Conservation (phyloP, 805 yeast species). For the Hanseniaspora guilliermondii region DNA sequence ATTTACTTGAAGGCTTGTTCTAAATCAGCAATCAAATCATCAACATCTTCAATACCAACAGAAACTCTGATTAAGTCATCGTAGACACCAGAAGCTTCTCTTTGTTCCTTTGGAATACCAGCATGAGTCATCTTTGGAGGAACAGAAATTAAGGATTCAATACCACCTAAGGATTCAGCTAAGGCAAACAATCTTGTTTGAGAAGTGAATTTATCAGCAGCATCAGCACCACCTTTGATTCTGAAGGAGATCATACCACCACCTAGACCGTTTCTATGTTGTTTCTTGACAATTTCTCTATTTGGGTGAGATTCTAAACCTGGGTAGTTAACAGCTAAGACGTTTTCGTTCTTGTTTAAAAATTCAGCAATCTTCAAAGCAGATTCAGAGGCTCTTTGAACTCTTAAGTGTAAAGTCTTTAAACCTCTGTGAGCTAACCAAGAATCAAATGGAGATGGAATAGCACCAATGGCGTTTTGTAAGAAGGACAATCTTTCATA, state of each 20-base stretch:
- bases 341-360: slow-evolving; percentile 38
- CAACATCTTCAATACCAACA: slow-evolving; percentile 77
- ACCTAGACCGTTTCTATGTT: slow-evolving; percentile 75
- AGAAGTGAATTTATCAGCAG: slow-evolving; percentile 62
- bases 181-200: slow-evolving; percentile 65
- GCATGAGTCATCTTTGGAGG: slow-evolving; percentile 91
- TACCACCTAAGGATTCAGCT: slow-evolving; percentile 86
- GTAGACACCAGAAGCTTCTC: slow-evolving; percentile 68
- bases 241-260: slow-evolving; percentile 89
- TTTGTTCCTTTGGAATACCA: slow-evolving; percentile 66
- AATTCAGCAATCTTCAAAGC: slow-evolving; percentile 62
- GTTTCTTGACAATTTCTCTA: slow-evolving; percentile 51
- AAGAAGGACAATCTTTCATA: slow-evolving; percentile 58
- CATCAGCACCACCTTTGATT: slow-evolving; percentile 67
- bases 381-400: slow-evolving; percentile 49
- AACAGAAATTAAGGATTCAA: slow-evolving; percentile 73
- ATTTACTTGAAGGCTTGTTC: slow-evolving; percentile 45
- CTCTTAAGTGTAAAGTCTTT: slow-evolving; percentile 74
- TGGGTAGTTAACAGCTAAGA: slow-evolving; percentile 67
- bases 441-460: slow-evolving; percentile 81
- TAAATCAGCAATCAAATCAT: slow-evolving; percentile 61
- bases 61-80: slow-evolving; percentile 74
- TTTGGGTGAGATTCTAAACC: slow-evolving; percentile 57
- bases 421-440: slow-evolving; percentile 91
- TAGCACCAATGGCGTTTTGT: slow-evolving; percentile 80